Evolutionary conservation across 331 rosid genomes (phyloP).

Genomic region (Malus hybrid): DNA sequence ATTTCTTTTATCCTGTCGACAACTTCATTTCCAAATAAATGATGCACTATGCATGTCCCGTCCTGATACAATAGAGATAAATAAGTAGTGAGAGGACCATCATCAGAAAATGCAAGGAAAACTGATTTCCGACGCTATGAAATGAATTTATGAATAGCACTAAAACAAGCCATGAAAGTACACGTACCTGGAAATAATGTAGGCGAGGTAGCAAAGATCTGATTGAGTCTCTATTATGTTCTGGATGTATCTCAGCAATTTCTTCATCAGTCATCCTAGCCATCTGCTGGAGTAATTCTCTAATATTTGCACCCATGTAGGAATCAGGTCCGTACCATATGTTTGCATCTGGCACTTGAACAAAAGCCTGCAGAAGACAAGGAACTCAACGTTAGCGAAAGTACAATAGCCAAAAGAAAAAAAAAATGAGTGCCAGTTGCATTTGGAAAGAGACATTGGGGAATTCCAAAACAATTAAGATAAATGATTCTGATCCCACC

Average conservation of each 20-base stretch:
- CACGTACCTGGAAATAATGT: conserved; percentile 61
- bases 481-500: conserved; percentile 5
- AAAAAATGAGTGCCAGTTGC: not conserved
- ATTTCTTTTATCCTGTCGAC: conserved; percentile 83
- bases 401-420: not conserved
- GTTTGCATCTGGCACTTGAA: conserved; percentile 46
- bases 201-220: conserved; percentile 66
- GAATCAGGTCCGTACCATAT: conserved; percentile 94
- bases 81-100: not conserved
- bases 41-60: conserved; percentile 92
- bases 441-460: not conserved
- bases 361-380: conserved; percentile 38
- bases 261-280: conserved; percentile 75
- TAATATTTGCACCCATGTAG: conserved; percentile 97
- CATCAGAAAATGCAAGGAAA: not conserved
- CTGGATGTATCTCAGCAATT: conserved; percentile 68
- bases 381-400: not conserved
- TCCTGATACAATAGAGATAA: conserved; percentile 46
- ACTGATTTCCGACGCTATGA: not conserved
- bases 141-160: not conserved
- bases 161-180: not conserved
- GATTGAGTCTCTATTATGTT: conserved; percentile 58
- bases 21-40: conserved; percentile 88
- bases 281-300: conserved; percentile 75
- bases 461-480: not conserved